Percentiles rank a stretch among this genome's conserved stretches.
These are phyloP conservation scores for Elsinoe arachidis DNA, from an alignment of 2,329 filamentous ascomycete genomes.

Conservation along the genomic window DNA sequence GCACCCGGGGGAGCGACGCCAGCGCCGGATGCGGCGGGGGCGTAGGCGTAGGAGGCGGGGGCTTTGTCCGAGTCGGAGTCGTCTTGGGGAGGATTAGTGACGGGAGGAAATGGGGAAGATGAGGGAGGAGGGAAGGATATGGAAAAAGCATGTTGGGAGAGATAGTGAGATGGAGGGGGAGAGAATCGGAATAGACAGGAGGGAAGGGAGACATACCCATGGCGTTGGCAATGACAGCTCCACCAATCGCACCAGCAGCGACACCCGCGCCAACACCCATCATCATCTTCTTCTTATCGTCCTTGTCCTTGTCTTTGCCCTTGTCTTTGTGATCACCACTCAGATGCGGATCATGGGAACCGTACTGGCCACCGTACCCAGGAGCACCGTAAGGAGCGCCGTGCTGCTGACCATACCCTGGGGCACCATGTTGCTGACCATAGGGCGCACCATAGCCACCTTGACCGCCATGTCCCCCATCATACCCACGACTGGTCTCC, in stretches of 20 bases:
- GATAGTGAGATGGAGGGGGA: no score
- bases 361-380: neutral
- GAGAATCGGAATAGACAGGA: no score
- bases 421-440: constrained; percentile 6
- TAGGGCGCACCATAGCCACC: neutral
- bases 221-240: constrained; percentile 49
- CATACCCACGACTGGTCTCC: neutral
- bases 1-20: neutral
- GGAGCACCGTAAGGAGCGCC: constrained; percentile 14
- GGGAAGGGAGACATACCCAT: constrained; percentile 39
- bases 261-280: constrained; percentile 51
- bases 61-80: constrained; percentile 28
- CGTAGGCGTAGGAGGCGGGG: constrained; percentile 13
- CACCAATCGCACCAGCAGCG: constrained; percentile 48
- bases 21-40: neutral
- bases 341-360: neutral
- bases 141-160: no score
- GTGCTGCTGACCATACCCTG: constrained; percentile 15
- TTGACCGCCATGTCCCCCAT: neutral
- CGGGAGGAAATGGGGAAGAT: neutral
- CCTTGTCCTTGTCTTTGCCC: constrained; percentile 30
- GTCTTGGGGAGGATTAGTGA: constrained; percentile 16
- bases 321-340: constrained; percentile 9
- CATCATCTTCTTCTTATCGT: constrained; percentile 44
- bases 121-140: neutral